Percentiles rank a stretch among this genome's conserved stretches.
These are phyloP conservation scores for Vaucheria bursata DNA, from an alignment of 352 stramenopile genomes.

Conservation along the genomic window DNA sequence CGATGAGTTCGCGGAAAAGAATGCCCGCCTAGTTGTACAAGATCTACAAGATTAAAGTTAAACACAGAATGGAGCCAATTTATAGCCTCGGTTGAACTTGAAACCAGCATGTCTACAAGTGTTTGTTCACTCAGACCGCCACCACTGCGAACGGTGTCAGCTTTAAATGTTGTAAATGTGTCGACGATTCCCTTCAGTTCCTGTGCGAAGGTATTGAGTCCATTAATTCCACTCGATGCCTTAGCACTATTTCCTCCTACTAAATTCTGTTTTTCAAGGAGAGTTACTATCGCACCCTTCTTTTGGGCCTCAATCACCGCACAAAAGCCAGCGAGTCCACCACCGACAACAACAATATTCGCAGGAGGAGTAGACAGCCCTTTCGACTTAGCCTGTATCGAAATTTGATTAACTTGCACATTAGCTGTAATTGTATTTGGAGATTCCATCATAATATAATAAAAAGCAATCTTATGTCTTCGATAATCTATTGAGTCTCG, in stretches of 20 bases:
- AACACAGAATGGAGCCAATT: slow-evolving; percentile 61
- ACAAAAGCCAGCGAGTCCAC: slow-evolving; percentile 54
- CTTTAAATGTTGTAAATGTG: slow-evolving; percentile 58
- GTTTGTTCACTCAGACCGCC: slow-evolving; percentile 58
- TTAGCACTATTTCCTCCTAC: slow-evolving; percentile 79
- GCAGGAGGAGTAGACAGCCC: no score
- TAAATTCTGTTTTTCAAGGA: slow-evolving; percentile 72
- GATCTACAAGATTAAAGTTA: slow-evolving; percentile 61
- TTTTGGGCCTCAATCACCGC: slow-evolving; percentile 62
- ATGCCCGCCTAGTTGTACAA: slow-evolving; percentile 69
- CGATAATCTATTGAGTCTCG: no score
- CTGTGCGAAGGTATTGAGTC: not conserved
- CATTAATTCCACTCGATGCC: slow-evolving; percentile 49
- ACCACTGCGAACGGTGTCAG: slow-evolving; percentile 64
- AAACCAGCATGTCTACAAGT: slow-evolving; percentile 57
- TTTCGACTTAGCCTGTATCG: no score
- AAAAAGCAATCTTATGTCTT: no score
- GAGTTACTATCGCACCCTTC: slow-evolving; percentile 55
- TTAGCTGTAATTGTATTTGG: no score
- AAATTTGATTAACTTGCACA: no score
- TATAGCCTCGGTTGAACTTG: slow-evolving; percentile 53
- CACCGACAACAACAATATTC: slow-evolving; percentile 43
- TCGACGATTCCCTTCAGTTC: slow-evolving; percentile 40
- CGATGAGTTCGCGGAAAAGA: slow-evolving; percentile 67
- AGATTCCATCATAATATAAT: no score